Base-by-base conservation (phyloP, 345 rosid genomes). In the Boechera stricta region DNA sequence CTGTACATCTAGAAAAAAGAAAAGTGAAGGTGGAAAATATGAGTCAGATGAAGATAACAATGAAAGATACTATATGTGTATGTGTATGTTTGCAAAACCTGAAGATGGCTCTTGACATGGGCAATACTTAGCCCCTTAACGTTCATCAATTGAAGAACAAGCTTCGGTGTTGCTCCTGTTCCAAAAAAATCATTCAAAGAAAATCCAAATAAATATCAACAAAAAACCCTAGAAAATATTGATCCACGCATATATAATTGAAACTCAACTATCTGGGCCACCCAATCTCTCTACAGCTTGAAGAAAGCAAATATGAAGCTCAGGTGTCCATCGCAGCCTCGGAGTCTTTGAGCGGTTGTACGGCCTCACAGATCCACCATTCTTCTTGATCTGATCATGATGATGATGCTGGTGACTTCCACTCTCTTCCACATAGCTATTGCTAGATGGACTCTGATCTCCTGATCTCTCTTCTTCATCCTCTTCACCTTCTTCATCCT, bases 31-130 rank as follows among this genome's bases (percentile, higher is more conserved):
- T 64, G 52, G 41, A 36, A 57, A 68, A 45, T 16, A 62, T 31
- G 45, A 45, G 38, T 71, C 15, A 62, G 6, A 5, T 32, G 42
- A 28, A 67, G 65, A 59, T 33, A 2, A 18, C 26, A 57, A 36
- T 41, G 41, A 44, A 13, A 13, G 38, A 48, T 12, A 41, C n/a
- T 10, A 11, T 61, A 64, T 18, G 35, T 42, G 12, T 26, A 33
- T 32, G 39, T 49, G 67, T 35, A 59, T 61, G 47, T 64, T 62
- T 73, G 29, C 36, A 31, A 58, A 71, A 90, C 97, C 90, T 91
- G 97, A 45, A 91, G 94, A 86, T 91, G 97, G 81, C 97, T 91
- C 85, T 91, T 91, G 32, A 91, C 94, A 82, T 91, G 97, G 67
- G 97, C 87, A 64, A 91, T 89, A 82, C 85, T 86, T 57, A 91